Conservation (phyloP, 257 asterid species). For the Petrea volubilis region DNA sequence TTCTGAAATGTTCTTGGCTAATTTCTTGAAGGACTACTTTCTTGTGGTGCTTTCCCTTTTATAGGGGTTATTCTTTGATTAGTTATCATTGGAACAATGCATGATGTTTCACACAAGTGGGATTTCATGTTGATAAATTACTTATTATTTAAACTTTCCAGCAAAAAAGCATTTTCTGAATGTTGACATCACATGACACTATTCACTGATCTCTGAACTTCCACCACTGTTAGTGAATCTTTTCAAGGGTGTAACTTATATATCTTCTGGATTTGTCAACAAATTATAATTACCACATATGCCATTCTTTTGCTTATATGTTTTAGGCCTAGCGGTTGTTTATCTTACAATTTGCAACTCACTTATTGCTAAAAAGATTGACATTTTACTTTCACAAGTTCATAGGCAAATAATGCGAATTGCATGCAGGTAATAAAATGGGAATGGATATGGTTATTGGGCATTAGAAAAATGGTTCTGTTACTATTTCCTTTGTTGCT, state of each 20-base stretch:
- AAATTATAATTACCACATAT: background rate
- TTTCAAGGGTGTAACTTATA: background rate
- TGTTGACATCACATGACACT: background rate
- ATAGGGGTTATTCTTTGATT: background rate
- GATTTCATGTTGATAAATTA: background rate
- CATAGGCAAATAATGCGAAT: background rate
- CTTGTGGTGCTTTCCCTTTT: background rate
- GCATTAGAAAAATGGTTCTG: slow-evolving; percentile 6
- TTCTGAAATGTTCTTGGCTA: background rate
- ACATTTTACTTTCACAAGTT: background rate
- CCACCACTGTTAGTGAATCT: background rate
- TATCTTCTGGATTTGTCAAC: background rate
- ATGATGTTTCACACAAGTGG: background rate
- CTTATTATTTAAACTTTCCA: background rate
- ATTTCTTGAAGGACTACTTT: background rate
- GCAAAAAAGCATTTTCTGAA: background rate
- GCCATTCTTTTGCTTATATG: background rate
- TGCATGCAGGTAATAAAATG: background rate
- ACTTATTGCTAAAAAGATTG: background rate
- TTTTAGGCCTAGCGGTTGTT: background rate
- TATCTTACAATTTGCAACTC: background rate
- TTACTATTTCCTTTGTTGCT: slow-evolving; percentile 4
- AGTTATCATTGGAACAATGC: background rate
- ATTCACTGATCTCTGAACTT: background rate
- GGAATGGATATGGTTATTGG: background rate